A percentile compares a stretch with the other conserved stretches of the same genome.
Evolutionary conservation across 2,329 filamentous ascomycete genomes (phyloP).

Genomic region (Claviceps lovelessii): DNA sequence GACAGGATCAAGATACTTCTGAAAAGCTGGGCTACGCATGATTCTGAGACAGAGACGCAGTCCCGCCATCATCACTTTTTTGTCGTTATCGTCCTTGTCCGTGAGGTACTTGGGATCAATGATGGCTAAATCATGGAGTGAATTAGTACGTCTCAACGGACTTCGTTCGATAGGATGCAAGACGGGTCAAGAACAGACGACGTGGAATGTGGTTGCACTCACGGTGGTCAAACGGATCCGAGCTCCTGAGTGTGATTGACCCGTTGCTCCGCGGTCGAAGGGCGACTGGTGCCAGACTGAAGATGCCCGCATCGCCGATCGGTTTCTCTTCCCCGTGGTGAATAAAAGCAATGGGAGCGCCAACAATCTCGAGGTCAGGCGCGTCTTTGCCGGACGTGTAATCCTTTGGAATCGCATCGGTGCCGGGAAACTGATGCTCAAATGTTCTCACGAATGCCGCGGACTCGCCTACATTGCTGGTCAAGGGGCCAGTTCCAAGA

Average conservation of each 20-base stretch:
- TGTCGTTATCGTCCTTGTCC: conserved; percentile 9
- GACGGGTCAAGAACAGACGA: background rate
- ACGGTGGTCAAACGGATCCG: conserved; percentile 10
- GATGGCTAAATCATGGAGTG: conserved; percentile 4
- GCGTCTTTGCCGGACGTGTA: conserved; percentile 7
- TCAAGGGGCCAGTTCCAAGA: conserved; percentile 8
- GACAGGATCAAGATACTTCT: conserved; percentile 8
- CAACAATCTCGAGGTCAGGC: conserved; percentile 9
- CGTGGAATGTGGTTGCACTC: background rate
- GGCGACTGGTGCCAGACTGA: conserved; percentile 5
- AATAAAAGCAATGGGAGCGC: conserved; percentile 7
- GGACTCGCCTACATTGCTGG: conserved; percentile 9
- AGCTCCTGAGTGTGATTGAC: conserved; percentile 7
- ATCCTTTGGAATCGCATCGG: conserved; percentile 6
- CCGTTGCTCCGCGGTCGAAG: conserved; percentile 9
- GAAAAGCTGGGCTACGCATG: conserved; percentile 5
- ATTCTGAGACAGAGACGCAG: conserved; percentile 8
- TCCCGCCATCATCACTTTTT: conserved; percentile 8
- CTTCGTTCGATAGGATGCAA: background rate
- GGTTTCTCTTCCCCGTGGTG: conserved; percentile 9
- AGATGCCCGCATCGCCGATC: conserved; percentile 1
- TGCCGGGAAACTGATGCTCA: conserved; percentile 4
- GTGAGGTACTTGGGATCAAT: conserved; percentile 10
- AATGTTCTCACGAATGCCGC: conserved; percentile 8
- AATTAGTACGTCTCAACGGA: background rate